phyloP scores from a whole-genome alignment of 257 asterid genomes.

The Euphrasia confusa region DNA sequence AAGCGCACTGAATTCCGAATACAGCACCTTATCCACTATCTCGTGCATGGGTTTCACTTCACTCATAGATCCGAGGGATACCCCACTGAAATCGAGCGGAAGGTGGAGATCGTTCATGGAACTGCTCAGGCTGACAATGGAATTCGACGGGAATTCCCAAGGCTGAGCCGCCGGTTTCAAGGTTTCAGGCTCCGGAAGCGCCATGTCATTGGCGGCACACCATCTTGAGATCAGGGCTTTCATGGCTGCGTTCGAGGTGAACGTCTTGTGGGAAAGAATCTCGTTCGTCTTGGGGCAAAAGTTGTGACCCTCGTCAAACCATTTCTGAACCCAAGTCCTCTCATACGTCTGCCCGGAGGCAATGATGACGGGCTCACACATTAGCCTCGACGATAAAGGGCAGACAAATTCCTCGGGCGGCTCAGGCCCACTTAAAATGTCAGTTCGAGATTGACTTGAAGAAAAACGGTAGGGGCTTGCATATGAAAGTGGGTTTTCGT shows the following conservation, averaged over 20 bases:
- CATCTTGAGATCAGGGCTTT: conserved; percentile 59
- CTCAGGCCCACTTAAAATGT: conserved; percentile 31
- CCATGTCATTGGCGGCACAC: conserved; percentile 40
- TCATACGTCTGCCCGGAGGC: conserved; percentile 85
- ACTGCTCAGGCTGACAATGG: conserved; percentile 65
- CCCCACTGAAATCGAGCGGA: conserved; percentile 51
- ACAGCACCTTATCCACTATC: conserved; percentile 28
- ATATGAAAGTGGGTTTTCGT: conserved; percentile 28
- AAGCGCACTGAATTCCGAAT: conserved; percentile 42
- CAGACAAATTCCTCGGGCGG: conserved; percentile 73
- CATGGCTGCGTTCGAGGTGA: conserved; percentile 56
- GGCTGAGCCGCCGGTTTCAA: conserved; percentile 28
- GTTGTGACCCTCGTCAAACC: conserved; percentile 77
- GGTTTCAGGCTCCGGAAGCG: conserved; percentile 43
- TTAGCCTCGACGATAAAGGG: conserved; percentile 66
- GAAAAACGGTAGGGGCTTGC: conserved; percentile 27
- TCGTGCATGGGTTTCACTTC: conserved; percentile 25
- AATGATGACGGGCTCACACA: conserved; percentile 84
- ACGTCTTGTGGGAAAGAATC: conserved; percentile 41
- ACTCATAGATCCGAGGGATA: conserved; percentile 41
- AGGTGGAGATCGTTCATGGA: conserved; percentile 60
- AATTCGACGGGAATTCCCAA: conserved; percentile 51
- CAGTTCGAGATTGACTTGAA: conserved; percentile 30
- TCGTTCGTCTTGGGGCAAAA: conserved; percentile 63
- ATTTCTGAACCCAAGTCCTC: conserved; percentile 76